These are phyloP conservation scores for Adenanthera pavonina DNA, from an alignment of 306 rosid species.

Conservation along the genomic window DNA sequence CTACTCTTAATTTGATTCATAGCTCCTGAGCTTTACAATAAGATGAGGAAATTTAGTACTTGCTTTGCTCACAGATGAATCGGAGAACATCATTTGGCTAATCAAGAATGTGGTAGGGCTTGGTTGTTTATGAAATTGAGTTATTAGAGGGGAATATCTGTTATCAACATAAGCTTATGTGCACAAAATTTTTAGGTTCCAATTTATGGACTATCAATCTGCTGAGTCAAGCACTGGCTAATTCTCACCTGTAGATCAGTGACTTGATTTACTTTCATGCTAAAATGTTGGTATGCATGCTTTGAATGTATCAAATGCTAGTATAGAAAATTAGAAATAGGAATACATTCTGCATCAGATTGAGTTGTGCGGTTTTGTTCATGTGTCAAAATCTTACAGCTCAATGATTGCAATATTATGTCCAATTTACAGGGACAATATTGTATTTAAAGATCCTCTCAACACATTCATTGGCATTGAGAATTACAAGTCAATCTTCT, in stretches of 20 bases:
- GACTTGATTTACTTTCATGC: neutral
- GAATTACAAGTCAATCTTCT: constrained; percentile 80
- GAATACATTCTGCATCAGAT: neutral
- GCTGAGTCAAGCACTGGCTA: neutral
- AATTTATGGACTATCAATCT: neutral
- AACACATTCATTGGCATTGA: constrained; percentile 80
- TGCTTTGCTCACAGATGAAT: neutral
- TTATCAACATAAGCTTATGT: neutral
- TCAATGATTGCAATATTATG: neutral
- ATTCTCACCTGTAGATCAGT: neutral
- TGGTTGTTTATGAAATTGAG: no score
- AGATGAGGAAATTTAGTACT: neutral
- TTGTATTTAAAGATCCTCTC: constrained; percentile 85
- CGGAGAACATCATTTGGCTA: neutral
- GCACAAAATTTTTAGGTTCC: neutral
- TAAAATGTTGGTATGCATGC: constrained; percentile 1
- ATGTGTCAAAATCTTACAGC: neutral
- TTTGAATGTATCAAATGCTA: neutral
- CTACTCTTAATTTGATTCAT: neutral
- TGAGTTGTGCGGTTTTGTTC: neutral
- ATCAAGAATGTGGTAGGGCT: neutral
- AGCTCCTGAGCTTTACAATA: neutral
- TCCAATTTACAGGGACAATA: constrained; percentile 70
- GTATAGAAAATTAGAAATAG: neutral
- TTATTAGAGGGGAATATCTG: neutral